Evolutionary conservation across 257 asterid genomes (phyloP).

Genomic region (Orobanche coerulescens): DNA sequence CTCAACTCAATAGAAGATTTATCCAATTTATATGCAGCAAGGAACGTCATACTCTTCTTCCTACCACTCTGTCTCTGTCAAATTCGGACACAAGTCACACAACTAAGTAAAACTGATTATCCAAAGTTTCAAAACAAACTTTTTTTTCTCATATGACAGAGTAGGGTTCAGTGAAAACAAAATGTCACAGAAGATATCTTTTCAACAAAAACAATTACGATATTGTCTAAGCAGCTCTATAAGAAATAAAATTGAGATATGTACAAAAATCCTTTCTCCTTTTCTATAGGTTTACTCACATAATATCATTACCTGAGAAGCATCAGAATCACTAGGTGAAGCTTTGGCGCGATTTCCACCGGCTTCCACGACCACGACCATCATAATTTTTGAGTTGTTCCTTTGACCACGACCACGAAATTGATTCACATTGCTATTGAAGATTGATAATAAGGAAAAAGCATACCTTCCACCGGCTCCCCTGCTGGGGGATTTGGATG

Average conservation of each 20-base stretch:
- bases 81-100: background rate
- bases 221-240: background rate
- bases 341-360: constrained; percentile 87
- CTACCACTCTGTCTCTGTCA: background rate
- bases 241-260: background rate
- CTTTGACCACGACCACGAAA: too few relatives aligned
- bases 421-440: too few relatives aligned
- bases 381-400: too few relatives aligned
- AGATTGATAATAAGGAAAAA: too few relatives aligned
- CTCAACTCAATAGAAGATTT: constrained; percentile 3
- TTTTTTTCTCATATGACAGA: background rate
- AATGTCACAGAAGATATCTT: background rate
- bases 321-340: constrained; percentile 73
- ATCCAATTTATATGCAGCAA: background rate
- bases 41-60: constrained; percentile 10
- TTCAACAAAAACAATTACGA: background rate
- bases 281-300: background rate
- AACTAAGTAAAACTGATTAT: background rate
- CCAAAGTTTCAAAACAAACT: background rate
- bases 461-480: too few relatives aligned
- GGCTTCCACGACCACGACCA: too few relatives aligned
- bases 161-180: constrained; percentile 4
- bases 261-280: background rate
- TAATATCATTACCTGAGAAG: constrained; percentile 63
- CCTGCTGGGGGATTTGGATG: too few relatives aligned